These are phyloP conservation scores for Marasmius oreades DNA, from an alignment of 1,284 basidiomycete species.

Conservation along the genomic window DNA sequence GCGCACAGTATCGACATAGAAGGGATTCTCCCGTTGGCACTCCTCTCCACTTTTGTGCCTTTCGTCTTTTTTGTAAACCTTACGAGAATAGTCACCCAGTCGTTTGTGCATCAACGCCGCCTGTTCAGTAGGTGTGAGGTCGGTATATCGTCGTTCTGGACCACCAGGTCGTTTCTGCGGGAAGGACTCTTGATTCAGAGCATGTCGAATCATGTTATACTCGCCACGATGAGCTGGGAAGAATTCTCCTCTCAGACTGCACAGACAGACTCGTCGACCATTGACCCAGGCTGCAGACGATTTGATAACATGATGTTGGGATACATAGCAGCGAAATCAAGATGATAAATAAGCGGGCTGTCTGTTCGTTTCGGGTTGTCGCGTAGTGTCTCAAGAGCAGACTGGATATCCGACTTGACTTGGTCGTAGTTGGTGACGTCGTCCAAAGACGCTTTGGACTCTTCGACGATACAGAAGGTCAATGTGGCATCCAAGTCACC, in stretches of 20 bases:
- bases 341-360: conserved; percentile 95
- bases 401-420: conserved; percentile 79
- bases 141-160: conserved; percentile 79
- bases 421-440: conserved; percentile 95
- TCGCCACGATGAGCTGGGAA: conserved; percentile 98
- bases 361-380: conserved; percentile 89
- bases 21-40: conserved; percentile 99
- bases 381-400: conserved; percentile 84
- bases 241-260: conserved; percentile 98
- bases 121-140: conserved; percentile 86
- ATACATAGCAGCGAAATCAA: conserved; percentile 99
- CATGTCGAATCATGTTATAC: conserved; percentile 99
- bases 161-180: conserved; percentile 77
- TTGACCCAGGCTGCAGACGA: conserved; percentile 96
- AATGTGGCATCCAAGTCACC: conserved; percentile 92
- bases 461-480: conserved; percentile 86
- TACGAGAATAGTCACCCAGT: conserved; percentile 96
- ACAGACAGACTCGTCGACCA: conserved; percentile 95
- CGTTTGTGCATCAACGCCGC: conserved; percentile 94
- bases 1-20: conserved; percentile 98
- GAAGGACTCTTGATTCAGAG: conserved; percentile 92
- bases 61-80: conserved; percentile 99
- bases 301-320: conserved; percentile 99
- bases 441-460: conserved; percentile 80
- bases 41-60: conserved; percentile 94